Evolutionary conservation across 2,329 filamentous ascomycete species (phyloP).

Genomic region (Lomentospora prolificans): DNA sequence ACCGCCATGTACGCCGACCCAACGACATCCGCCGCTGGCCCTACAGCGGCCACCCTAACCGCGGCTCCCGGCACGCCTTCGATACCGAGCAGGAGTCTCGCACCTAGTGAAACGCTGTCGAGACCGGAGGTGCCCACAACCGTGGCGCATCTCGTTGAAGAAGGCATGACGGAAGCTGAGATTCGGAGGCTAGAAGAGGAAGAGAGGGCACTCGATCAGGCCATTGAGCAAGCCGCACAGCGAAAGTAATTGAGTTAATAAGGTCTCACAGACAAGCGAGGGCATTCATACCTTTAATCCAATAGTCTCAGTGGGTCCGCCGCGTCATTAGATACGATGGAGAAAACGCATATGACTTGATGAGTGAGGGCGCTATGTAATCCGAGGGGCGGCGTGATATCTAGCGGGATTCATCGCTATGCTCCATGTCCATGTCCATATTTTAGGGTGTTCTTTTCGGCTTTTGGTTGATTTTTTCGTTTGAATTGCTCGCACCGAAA

Average conservation of each 20-base stretch:
- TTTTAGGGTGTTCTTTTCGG: too few species aligned
- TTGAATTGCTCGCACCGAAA: too few species aligned
- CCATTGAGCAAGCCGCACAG: conserved; percentile 37
- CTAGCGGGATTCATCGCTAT: background rate
- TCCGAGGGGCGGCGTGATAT: background rate
- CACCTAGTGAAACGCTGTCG: conserved; percentile 9
- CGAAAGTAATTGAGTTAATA: background rate
- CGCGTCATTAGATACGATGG: background rate
- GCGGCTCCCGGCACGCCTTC: background rate
- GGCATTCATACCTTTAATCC: background rate
- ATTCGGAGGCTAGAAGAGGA: conserved; percentile 47
- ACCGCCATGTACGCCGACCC: conserved; percentile 13
- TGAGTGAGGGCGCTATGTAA: background rate
- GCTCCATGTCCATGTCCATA: background rate
- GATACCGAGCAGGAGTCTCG: background rate
- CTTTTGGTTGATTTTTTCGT: too few species aligned
- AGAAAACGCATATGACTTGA: background rate
- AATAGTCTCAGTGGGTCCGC: background rate
- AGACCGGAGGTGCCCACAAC: conserved; percentile 12
- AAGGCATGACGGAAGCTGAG: conserved; percentile 50
- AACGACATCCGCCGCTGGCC: conserved; percentile 9
- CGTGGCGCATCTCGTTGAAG: conserved; percentile 45
- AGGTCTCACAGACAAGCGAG: background rate
- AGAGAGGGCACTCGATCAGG: conserved; percentile 45
- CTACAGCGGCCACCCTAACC: conserved; percentile 6